Evolutionary conservation across 2,329 filamentous ascomycete species (phyloP).

Genomic region (Fusarium sp.): DNA sequence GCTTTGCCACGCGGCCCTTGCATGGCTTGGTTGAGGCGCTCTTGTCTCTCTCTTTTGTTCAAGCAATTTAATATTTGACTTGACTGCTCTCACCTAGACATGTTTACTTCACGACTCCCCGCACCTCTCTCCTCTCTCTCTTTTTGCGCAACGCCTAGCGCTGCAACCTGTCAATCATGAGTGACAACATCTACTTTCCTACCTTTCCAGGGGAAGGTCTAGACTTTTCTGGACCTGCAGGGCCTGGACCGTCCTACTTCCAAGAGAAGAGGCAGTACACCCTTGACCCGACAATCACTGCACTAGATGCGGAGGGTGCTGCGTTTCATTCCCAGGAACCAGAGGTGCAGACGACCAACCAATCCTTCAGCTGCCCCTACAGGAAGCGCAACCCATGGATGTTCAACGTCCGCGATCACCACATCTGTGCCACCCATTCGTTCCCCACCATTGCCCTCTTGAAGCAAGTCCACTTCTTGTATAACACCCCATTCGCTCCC

Average conservation of each 20-base stretch:
- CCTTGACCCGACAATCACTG: neutral
- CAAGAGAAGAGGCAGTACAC: neutral
- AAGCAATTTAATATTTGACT: neutral
- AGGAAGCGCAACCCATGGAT: neutral
- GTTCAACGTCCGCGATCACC: neutral
- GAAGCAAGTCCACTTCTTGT: neutral
- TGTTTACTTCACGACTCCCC: neutral
- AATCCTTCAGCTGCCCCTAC: neutral
- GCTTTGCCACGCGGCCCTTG: neutral
- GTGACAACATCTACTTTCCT: neutral
- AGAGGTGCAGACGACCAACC: neutral
- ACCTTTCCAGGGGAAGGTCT: neutral
- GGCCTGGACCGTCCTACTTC: neutral
- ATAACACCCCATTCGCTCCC: neutral
- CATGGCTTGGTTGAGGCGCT: neutral
- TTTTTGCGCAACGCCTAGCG: neutral
- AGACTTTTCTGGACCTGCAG: neutral
- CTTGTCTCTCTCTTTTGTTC: neutral
- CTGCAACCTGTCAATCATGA: neutral
- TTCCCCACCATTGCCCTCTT: neutral
- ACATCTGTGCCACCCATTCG: neutral
- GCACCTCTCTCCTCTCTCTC: neutral
- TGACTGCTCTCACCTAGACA: neutral
- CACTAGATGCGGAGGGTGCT: neutral
- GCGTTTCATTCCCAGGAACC: neutral